phyloP scores from a whole-genome alignment of 2,329 filamentous ascomycete genomes.

The Fonsecaea pugnacius region DNA sequence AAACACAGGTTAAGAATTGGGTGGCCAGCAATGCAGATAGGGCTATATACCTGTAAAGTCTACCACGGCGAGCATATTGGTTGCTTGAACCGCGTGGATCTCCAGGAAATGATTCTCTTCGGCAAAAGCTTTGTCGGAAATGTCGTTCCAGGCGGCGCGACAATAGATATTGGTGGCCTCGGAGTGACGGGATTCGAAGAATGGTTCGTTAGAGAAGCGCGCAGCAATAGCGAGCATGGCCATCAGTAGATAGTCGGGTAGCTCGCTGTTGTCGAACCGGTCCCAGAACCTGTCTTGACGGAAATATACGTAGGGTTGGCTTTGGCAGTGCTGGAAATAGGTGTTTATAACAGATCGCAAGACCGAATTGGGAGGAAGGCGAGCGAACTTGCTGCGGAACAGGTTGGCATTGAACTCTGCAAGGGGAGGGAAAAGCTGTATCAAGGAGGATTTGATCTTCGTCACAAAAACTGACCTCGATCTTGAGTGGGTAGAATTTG shows the following conservation, averaged over 20 bases:
- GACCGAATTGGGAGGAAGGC: conserved; percentile 28
- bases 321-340: conserved; percentile 45
- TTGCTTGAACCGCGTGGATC: conserved; percentile 45
- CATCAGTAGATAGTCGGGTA: conserved; percentile 43
- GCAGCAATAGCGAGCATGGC: conserved; percentile 44
- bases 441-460: too few species aligned
- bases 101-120: conserved; percentile 40
- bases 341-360: conserved; percentile 38
- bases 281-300: conserved; percentile 43
- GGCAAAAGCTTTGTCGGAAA: conserved; percentile 44
- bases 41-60: conserved; percentile 50
- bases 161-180: conserved; percentile 41
- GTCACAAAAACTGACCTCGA: too few species aligned
- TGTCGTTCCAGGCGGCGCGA: conserved; percentile 43
- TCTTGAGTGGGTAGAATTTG: too few species aligned
- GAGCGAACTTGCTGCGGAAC: conserved; percentile 10
- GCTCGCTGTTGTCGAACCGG: conserved; percentile 34
- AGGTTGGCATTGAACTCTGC: too few species aligned
- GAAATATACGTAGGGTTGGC: conserved; percentile 48
- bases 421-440: too few species aligned
- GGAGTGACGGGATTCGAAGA: conserved; percentile 36
- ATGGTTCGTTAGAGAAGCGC: conserved; percentile 41
- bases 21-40: too few species aligned
- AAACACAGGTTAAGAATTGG: too few species aligned
- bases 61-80: conserved; percentile 45